Evolutionary conservation across 2,329 filamentous ascomycete species (phyloP), one percentile per base, ranked within the genome.

Genomic region (Ilyonectria sp.): DNA sequence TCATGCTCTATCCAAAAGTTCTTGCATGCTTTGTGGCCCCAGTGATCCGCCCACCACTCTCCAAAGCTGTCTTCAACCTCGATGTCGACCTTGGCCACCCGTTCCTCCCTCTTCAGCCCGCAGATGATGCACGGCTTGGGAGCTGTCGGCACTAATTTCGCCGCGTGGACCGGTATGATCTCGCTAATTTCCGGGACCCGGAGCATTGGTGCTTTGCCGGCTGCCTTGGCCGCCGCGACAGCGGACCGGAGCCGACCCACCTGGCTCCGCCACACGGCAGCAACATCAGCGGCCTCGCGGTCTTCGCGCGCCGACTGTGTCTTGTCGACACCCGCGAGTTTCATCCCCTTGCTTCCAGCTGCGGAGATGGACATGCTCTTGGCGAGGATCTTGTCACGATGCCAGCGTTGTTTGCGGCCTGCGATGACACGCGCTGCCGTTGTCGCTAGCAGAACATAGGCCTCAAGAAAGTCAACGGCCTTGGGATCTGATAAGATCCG

Each of bases 31-130:
- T 89, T 84, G 80, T 95, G 93, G 0, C 92, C 94, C 92, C 94
- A 95, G 79, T 95, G 92, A 52, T 98, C 94, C 47, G 92, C 86
- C 95, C 95, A 98, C 94, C 94, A 98, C 83, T 98, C 95, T 13
- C 94, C 94, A 84, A 98, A 98, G 79, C 93, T 94, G 79, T 98
- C 95, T 75, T 95, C 91, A 9, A 97, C 90, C 29, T 91, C 86
- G 59, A 91, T 84, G 76, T 97, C 94, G 37, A 96, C 88, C 76
- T 91, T 94, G 21, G 83, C 80, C 11, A 98, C 86, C 56, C 95
- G 87, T 82, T 98, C 95, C 46, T 97, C 94, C 70, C 95, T 86
- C 82, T 93, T 96, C 71, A 98, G 81, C 0, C 95, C 95, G 80
- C 95, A 98, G 35, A 98, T 84, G 57, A 95, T 88, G 81, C 95